Percentiles rank a stretch among this genome's conserved stretches.
These are phyloP conservation scores for Astragalus membranaceus DNA, from an alignment of 306 rosid genomes.

Conservation along the genomic window DNA sequence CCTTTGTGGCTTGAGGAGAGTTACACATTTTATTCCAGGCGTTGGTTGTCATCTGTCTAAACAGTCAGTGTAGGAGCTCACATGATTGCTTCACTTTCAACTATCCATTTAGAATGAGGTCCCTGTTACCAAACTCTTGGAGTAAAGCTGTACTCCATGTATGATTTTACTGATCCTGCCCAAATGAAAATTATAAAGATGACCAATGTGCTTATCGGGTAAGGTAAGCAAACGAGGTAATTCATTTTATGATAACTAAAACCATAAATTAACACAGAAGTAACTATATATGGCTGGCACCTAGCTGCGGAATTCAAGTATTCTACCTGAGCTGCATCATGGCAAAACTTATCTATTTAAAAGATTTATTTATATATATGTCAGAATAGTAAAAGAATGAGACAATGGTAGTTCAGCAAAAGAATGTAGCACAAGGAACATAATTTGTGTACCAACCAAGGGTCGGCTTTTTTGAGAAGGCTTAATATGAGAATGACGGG, in stretches of 20 bases:
- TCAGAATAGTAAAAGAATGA: background rate
- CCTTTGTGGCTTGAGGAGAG: constrained; percentile 1
- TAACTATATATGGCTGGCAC: background rate
- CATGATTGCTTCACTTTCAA: background rate
- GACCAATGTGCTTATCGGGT: background rate
- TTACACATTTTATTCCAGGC: constrained; percentile 5
- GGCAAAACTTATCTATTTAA: background rate
- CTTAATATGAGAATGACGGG: background rate
- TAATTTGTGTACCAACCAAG: background rate
- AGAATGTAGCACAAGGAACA: background rate
- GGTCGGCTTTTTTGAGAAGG: background rate
- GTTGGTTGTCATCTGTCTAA: constrained; percentile 1
- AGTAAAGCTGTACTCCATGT: background rate
- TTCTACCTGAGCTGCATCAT: background rate
- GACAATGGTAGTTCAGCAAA: constrained; percentile 3
- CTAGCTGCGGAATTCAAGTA: background rate
- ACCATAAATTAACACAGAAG: background rate
- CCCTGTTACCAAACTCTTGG: background rate
- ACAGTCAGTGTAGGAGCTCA: background rate
- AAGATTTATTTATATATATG: background rate
- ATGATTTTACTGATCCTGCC: constrained; percentile 41
- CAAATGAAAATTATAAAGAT: constrained; percentile 19
- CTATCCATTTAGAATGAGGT: constrained; percentile 14
- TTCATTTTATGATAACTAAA: constrained; percentile 1
- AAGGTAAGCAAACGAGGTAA: background rate